These are phyloP conservation scores for Gracilaria gracilis DNA, from an alignment of 23 red algal species.

Conservation along the genomic window DNA sequence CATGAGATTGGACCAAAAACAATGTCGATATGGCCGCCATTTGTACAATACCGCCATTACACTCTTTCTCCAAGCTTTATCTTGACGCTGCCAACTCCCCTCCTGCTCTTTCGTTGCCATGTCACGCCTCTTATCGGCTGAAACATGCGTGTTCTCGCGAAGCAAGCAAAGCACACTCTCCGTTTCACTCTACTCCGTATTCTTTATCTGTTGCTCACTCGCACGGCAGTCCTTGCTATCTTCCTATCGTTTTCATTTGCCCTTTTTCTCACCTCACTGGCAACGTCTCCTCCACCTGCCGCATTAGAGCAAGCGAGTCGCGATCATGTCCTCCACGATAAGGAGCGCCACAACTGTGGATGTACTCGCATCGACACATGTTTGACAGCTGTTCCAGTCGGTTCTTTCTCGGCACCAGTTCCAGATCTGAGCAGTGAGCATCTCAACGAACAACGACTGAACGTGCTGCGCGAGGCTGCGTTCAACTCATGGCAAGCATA, in stretches of 20 bases:
- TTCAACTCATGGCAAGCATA: slow-evolving; percentile 74
- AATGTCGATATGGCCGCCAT: slow-evolving; percentile 27
- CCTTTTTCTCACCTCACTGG: slow-evolving; percentile 14
- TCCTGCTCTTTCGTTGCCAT: neutral
- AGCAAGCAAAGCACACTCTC: slow-evolving; percentile 8
- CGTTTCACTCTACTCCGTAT: slow-evolving; percentile 28
- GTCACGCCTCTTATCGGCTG: neutral
- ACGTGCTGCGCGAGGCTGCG: slow-evolving; percentile 40
- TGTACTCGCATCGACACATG: slow-evolving; percentile 36
- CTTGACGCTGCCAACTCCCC: too few relatives aligned
- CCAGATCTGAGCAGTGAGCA: neutral
- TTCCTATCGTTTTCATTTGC: neutral
- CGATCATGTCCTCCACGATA: neutral
- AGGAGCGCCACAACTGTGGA: neutral
- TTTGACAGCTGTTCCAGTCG: slow-evolving; percentile 37
- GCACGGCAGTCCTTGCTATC: neutral
- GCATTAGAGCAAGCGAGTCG: slow-evolving; percentile 29
- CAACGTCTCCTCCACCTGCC: slow-evolving; percentile 7
- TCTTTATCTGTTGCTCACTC: neutral
- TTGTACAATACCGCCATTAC: too few relatives aligned
- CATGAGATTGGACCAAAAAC: slow-evolving; percentile 25
- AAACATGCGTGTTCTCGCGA: slow-evolving; percentile 23
- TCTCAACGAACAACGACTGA: slow-evolving; percentile 1
- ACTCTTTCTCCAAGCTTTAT: neutral
- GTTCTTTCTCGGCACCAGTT: slow-evolving; percentile 22